A percentile compares a stretch with the other conserved stretches of the same genome.
Conservation (phyloP, 2,329 filamentous ascomycete genomes). For the Fusarium xylarioides region DNA sequence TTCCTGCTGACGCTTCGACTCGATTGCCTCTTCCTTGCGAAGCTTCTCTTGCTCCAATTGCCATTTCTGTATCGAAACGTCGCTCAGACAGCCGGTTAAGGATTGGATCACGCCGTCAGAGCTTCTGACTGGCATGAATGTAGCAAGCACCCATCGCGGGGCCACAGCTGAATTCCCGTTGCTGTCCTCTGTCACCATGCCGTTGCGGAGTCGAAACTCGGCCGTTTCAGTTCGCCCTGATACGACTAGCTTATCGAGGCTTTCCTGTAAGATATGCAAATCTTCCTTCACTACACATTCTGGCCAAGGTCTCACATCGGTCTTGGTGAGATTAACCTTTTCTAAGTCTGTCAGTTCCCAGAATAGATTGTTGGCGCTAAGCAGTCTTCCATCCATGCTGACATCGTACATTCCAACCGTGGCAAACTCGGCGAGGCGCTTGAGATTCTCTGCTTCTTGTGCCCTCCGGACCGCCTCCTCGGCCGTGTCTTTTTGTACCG, state of each 20-base stretch:
- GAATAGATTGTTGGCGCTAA: slow-evolving; percentile 63
- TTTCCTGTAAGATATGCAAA: slow-evolving; percentile 50
- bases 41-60: slow-evolving; percentile 60
- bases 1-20: slow-evolving; percentile 75
- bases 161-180: slow-evolving; percentile 54
- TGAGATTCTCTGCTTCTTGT: slow-evolving; percentile 62
- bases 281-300: slow-evolving; percentile 58
- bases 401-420: slow-evolving; percentile 66
- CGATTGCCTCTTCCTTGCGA: slow-evolving; percentile 64
- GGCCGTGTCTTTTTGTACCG: slow-evolving; percentile 58
- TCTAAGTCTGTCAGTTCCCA: slow-evolving; percentile 62
- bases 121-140: slow-evolving; percentile 60
- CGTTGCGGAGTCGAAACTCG: slow-evolving; percentile 59
- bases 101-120: slow-evolving; percentile 58
- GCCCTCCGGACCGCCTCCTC: slow-evolving; percentile 59
- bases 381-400: slow-evolving; percentile 58
- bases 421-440: slow-evolving; percentile 63
- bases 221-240: slow-evolving; percentile 56
- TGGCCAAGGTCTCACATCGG: slow-evolving; percentile 56
- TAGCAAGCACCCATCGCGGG: slow-evolving; percentile 59
- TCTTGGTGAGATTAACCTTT: slow-evolving; percentile 51
- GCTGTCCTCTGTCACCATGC: slow-evolving; percentile 57
- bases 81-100: slow-evolving; percentile 58
- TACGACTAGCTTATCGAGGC: slow-evolving; percentile 51
- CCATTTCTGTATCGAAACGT: slow-evolving; percentile 61